A percentile compares a stretch with the other conserved stretches of the same genome.
Conservation (phyloP, 2,329 filamentous ascomycete genomes). For the Penicillium sp. region DNA sequence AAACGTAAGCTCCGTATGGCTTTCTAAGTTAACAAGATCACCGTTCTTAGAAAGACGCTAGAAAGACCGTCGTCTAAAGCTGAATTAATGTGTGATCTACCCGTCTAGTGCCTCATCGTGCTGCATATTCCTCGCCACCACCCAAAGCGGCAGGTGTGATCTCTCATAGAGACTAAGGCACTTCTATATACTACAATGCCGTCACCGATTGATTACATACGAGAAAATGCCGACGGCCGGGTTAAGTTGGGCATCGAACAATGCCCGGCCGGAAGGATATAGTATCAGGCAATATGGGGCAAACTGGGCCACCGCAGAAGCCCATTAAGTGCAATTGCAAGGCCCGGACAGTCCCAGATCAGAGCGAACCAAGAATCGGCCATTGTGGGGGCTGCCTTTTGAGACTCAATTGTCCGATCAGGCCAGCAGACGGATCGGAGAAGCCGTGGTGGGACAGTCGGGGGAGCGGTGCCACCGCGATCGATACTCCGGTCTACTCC, state of each 20-base stretch:
- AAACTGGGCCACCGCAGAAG: neutral
- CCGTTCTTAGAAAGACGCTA: too few relatives aligned
- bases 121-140: too few relatives aligned
- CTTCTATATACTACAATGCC: neutral
- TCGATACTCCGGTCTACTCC: slow-evolving; percentile 2
- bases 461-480: neutral
- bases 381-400: neutral
- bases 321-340: neutral
- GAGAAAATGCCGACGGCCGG: neutral
- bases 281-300: neutral
- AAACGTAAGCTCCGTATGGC: too few relatives aligned
- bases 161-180: neutral
- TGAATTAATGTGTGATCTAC: too few relatives aligned
- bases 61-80: too few relatives aligned
- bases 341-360: neutral
- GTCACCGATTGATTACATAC: neutral
- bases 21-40: too few relatives aligned
- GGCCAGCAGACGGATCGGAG: neutral
- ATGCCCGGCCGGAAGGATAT: neutral
- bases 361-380: slow-evolving; percentile 2
- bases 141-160: too few relatives aligned
- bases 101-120: too few relatives aligned
- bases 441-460: neutral
- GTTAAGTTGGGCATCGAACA: neutral
- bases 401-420: neutral